Base-by-base conservation (phyloP, 1,139 yeast species). In the Magnusiomyces sp. region DNA sequence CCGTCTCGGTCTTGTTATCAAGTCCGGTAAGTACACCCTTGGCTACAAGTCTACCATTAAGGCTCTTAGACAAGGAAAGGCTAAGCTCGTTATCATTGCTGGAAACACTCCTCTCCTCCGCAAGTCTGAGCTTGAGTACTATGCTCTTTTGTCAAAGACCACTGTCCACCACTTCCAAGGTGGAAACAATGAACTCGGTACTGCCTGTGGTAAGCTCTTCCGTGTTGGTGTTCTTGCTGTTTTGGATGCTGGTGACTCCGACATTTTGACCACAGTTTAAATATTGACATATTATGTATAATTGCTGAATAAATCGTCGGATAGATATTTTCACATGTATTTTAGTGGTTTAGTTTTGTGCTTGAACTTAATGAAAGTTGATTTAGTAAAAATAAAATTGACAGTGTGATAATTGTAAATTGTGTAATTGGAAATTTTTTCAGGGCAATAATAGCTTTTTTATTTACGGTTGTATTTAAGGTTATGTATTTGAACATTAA, bases 191-290 rank as follows among this genome's bases (percentile, higher is more conserved):
- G 97, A 90, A 80, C 88, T 92, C 72, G 97, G 98, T 81, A 94
- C 99, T 69, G 96, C 96, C 66, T 92, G 97, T 77, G 99, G 99
- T 89, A 90, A 87, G 80, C 89, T 92, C 72, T 92, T 94, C 97
- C 90, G 97, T 81, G 98, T 92, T 69, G 97, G 97, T 80, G 92
- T 90, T 69, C 79, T 92, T 71, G 80, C 97, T 68, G 75, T 94
- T 69, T 79, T 90, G 71, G 98, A 94, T 69, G 97, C 96, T 69
- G 99, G 99, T 90, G 99, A 94, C 81, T 92, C 98, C 68, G 99
- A 94, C 77, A 90, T 94, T 77, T 85, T 92, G 70, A 70, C 85
- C 64, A 60, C 71, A 54, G 56, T 62, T 54, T 51, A 51, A 51
- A 43, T n/a, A n/a, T n/a, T 32, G 9, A 31, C 17, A 5, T 16